Conservation (phyloP, 306 rosid genomes). For the Herpetospermum pedunculosum region DNA sequence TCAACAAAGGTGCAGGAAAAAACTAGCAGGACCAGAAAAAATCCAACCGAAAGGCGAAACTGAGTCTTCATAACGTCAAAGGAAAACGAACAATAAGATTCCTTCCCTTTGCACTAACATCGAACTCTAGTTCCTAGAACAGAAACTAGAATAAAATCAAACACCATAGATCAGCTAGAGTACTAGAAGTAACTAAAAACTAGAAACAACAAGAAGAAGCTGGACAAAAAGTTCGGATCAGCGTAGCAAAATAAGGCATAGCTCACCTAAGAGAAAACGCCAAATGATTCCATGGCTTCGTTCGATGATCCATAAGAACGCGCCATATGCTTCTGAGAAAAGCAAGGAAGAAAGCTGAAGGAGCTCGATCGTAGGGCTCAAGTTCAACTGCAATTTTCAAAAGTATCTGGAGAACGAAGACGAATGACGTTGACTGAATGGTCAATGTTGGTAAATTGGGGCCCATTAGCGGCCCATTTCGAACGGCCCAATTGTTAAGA, state of each 20-base stretch:
- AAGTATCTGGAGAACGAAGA: neutral
- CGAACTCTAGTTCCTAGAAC: neutral
- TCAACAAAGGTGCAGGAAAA: conserved; percentile 20
- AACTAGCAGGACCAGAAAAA: conserved; percentile 14
- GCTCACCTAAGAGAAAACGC: neutral
- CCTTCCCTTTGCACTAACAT: neutral
- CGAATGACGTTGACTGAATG: neutral
- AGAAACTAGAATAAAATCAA: neutral
- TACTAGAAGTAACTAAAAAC: neutral
- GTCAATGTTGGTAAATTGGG: neutral
- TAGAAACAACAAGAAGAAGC: neutral
- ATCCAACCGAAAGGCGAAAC: conserved; percentile 24
- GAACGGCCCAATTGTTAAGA: neutral
- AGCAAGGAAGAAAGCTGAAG: conserved; percentile 3
- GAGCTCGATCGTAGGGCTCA: neutral
- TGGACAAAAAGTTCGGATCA: neutral
- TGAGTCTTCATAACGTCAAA: conserved; percentile 23
- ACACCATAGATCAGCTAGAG: neutral
- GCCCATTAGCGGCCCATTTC: neutral
- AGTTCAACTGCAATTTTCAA: neutral
- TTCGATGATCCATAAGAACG: neutral
- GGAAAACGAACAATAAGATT: neutral
- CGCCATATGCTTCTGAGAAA: neutral
- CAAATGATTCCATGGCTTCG: neutral
- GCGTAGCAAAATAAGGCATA: neutral